Conservation (phyloP, 148 eudicot species). For the Chenopodium album region DNA sequence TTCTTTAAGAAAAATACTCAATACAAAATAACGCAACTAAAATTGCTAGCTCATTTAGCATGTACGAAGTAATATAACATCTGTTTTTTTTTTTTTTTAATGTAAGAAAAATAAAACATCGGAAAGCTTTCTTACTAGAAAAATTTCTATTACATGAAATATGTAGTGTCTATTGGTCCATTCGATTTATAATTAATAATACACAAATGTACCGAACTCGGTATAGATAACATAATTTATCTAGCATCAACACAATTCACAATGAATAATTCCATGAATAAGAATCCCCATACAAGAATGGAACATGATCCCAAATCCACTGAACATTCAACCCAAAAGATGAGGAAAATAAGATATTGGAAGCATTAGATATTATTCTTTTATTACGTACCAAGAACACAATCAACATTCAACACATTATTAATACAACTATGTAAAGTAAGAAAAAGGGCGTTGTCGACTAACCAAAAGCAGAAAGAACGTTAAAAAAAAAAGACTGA, state of each 20-base stretch:
- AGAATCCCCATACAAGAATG: slow-evolving; percentile 8
- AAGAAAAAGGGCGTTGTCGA: slow-evolving; percentile 10
- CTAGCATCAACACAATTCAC: background rate
- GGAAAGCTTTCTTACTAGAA: no score
- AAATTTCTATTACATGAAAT: no score
- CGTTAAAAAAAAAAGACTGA: background rate
- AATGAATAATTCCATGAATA: background rate
- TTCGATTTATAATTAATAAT: no score
- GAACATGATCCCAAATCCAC: slow-evolving; percentile 9
- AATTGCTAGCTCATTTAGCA: no score
- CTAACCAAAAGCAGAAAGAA: slow-evolving; percentile 22
- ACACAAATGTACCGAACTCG: no score
- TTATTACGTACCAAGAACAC: slow-evolving; percentile 4
- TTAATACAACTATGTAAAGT: slow-evolving; percentile 15
- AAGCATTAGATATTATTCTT: slow-evolving; percentile 6
- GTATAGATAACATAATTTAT: background rate
- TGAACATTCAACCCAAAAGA: slow-evolving; percentile 25
- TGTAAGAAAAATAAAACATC: no score
- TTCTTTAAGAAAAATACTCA: no score
- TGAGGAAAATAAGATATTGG: slow-evolving; percentile 6
- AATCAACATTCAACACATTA: background rate
- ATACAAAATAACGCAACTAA: no score
- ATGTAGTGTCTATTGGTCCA: no score
- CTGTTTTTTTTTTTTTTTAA: no score
- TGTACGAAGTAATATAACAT: no score